These are phyloP conservation scores for Phytopythium ostracodes DNA, from an alignment of 352 stramenopile species.

Conservation along the genomic window DNA sequence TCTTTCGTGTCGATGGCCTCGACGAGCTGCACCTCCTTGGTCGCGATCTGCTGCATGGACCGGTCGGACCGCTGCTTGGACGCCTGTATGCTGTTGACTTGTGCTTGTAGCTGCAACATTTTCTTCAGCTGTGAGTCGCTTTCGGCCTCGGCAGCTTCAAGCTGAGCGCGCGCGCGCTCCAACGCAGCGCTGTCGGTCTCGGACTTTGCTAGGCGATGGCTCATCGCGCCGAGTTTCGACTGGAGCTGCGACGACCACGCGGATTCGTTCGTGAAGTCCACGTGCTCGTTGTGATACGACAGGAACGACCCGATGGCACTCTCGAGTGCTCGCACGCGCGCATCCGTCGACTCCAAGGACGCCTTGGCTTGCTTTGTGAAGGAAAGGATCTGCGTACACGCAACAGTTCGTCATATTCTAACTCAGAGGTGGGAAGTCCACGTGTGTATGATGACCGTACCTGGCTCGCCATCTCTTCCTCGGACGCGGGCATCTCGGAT, in stretches of 20 bases:
- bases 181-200: slow-evolving; percentile 6
- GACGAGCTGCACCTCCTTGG: slow-evolving; percentile 25
- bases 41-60: slow-evolving; percentile 22
- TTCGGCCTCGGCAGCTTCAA: slow-evolving; percentile 13
- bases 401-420: neutral
- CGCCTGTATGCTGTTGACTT: slow-evolving; percentile 22
- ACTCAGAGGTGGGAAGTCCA: neutral
- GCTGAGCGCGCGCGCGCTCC: slow-evolving; percentile 7
- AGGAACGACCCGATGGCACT: slow-evolving; percentile 23
- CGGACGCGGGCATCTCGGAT: slow-evolving; percentile 9
- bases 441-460: slow-evolving; percentile 1
- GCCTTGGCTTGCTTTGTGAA: slow-evolving; percentile 11
- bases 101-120: slow-evolving; percentile 24
- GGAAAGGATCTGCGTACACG: slow-evolving; percentile 10
- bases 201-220: slow-evolving; percentile 7
- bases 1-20: slow-evolving; percentile 23
- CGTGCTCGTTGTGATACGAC: slow-evolving; percentile 13
- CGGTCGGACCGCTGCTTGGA: slow-evolving; percentile 12
- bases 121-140: slow-evolving; percentile 27
- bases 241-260: neutral
- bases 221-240: slow-evolving; percentile 12
- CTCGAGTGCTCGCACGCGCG: slow-evolving; percentile 12
- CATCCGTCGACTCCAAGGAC: slow-evolving; percentile 4
- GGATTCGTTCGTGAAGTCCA: neutral
- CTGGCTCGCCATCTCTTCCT: slow-evolving; percentile 15